These are phyloP conservation scores for Grammothele lineata DNA, from an alignment of 768 basidiomycete species.

Conservation along the genomic window DNA sequence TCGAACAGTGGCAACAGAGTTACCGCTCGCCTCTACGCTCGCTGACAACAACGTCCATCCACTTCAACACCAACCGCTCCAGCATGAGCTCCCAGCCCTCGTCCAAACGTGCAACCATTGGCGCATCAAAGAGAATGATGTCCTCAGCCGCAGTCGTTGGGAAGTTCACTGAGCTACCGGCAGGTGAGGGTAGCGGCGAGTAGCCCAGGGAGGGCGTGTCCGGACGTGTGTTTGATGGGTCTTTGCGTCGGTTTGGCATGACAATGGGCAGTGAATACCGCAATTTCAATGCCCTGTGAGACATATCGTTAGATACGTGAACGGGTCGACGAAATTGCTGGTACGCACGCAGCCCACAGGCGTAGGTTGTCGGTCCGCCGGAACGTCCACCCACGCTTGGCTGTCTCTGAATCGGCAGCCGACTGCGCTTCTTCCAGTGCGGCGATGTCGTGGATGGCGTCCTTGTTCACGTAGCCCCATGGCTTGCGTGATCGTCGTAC, in stretches of 20 bases:
- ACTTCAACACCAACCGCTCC: conserved; percentile 53
- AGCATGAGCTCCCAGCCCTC: conserved; percentile 83
- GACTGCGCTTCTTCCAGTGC: conserved; percentile 49
- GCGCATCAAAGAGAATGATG: conserved; percentile 65
- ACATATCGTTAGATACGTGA: too few relatives aligned
- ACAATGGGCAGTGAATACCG: conserved; percentile 72
- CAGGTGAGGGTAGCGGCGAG: conserved; percentile 23
- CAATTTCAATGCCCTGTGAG: conserved; percentile 67
- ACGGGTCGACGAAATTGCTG: too few relatives aligned
- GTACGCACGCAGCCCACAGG: conserved; percentile 76
- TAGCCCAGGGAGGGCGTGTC: conserved; percentile 14
- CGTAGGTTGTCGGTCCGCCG: conserved; percentile 81
- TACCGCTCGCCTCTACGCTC: conserved; percentile 38
- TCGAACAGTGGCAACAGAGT: neutral
- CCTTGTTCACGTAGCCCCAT: conserved; percentile 82
- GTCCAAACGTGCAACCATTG: conserved; percentile 66
- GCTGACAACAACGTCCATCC: conserved; percentile 65
- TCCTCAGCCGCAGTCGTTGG: conserved; percentile 34
- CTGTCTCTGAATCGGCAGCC: conserved; percentile 35
- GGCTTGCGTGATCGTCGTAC: conserved; percentile 78
- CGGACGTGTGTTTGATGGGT: neutral
- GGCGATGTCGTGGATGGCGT: conserved; percentile 77
- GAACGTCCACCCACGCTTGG: conserved; percentile 75
- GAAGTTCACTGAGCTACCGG: conserved; percentile 33
- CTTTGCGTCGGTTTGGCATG: conserved; percentile 36